These are phyloP conservation scores for Venturia pyrina DNA, from an alignment of 2,329 filamentous ascomycete species.

Conservation along the genomic window DNA sequence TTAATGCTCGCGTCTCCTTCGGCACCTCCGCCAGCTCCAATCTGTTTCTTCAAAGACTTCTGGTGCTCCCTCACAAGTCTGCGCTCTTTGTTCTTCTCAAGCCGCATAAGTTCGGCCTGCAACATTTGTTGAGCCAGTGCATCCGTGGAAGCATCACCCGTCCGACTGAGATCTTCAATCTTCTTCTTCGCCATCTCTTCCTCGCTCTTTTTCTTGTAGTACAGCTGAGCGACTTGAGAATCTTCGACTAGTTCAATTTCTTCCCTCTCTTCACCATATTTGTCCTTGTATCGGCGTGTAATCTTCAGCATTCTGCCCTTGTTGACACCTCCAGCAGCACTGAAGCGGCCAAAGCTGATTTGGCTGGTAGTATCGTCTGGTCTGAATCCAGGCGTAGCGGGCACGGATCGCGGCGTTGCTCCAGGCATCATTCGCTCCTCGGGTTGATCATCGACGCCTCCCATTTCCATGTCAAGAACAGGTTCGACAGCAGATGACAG, in stretches of 20 bases:
- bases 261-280: constrained; percentile 52
- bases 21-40: background rate
- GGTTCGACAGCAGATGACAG: constrained; percentile 61
- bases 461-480: constrained; percentile 61
- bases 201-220: constrained; percentile 54
- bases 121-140: constrained; percentile 38
- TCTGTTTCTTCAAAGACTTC: constrained; percentile 47
- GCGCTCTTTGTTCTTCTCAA: constrained; percentile 86
- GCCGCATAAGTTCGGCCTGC: constrained; percentile 65
- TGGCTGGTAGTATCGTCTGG: constrained; percentile 60
- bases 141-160: constrained; percentile 58
- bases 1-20: background rate
- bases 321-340: constrained; percentile 18
- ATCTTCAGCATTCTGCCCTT: constrained; percentile 61
- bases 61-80: constrained; percentile 83
- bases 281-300: constrained; percentile 54
- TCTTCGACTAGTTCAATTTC: constrained; percentile 60
- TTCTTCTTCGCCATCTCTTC: constrained; percentile 24
- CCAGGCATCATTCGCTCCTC: constrained; percentile 25
- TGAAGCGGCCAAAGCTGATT: constrained; percentile 22
- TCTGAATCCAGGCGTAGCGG: constrained; percentile 45
- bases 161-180: constrained; percentile 51
- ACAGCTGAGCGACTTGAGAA: constrained; percentile 78
- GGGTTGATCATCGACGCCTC: constrained; percentile 46
- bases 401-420: constrained; percentile 57